These are phyloP conservation scores for Salix udensis DNA, from an alignment of 345 rosid species.

Conservation along the genomic window DNA sequence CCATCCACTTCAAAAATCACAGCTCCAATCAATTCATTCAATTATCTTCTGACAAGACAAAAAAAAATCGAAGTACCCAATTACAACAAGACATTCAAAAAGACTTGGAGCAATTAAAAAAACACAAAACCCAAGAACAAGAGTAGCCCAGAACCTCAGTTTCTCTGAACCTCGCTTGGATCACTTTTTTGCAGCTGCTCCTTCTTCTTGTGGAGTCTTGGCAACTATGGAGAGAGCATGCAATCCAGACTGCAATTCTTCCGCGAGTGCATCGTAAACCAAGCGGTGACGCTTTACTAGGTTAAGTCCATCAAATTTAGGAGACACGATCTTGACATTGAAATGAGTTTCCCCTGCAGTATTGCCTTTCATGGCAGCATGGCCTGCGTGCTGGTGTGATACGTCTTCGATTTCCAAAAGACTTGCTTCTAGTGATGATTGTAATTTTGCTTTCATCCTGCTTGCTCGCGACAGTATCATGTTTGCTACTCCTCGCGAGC, in stretches of 20 bases:
- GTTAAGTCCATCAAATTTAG: slow-evolving; percentile 42
- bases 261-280: slow-evolving; percentile 50
- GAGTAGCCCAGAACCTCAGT: too few species aligned
- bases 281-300: slow-evolving; percentile 54
- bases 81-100: too few species aligned
- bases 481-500: slow-evolving; percentile 29
- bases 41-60: too few species aligned
- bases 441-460: slow-evolving; percentile 42
- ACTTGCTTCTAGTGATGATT: slow-evolving; percentile 34
- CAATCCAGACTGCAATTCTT: slow-evolving; percentile 49
- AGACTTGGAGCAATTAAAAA: too few species aligned
- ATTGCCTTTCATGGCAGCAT: slow-evolving; percentile 38
- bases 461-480: slow-evolving; percentile 33
- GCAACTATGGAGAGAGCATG: slow-evolving; percentile 64
- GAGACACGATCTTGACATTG: slow-evolving; percentile 49
- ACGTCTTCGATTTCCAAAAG: slow-evolving; percentile 61
- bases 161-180: not conserved
- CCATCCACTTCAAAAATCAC: too few species aligned
- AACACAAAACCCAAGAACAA: too few species aligned
- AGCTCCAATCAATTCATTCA: too few species aligned
- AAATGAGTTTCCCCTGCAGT: slow-evolving; percentile 49
- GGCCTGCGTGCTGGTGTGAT: slow-evolving; percentile 73
- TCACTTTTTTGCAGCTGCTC: not conserved
- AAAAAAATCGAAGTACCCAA: too few species aligned
- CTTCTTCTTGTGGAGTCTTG: slow-evolving; percentile 45